Evolutionary conservation across 164 flowering plant genomes (phyloP).

Genomic region (Chloranthus sessilifolius): DNA sequence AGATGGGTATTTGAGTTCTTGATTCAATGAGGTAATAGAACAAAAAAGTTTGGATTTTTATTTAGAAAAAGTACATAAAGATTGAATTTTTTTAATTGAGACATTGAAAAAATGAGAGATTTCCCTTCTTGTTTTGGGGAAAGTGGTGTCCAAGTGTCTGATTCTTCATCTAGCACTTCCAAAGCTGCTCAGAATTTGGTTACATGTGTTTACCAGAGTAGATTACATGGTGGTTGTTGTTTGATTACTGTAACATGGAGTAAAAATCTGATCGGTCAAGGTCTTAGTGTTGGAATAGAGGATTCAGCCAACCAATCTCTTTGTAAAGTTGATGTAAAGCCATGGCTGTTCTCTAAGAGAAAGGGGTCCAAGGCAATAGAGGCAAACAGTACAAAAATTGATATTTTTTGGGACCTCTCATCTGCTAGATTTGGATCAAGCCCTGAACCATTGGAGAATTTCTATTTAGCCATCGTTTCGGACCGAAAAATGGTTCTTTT

Average conservation of each 20-base stretch:
- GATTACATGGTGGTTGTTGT: conserved; percentile 32
- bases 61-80: not conserved
- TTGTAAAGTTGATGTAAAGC: conserved; percentile 60
- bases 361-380: conserved; percentile 70
- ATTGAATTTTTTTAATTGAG: not conserved
- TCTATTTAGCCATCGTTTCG: conserved; percentile 49
- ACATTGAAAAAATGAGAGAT: conserved; percentile 59
- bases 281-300: conserved; percentile 47
- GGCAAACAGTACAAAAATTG: conserved; percentile 44
- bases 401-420: conserved; percentile 69
- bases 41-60: conserved; percentile 2
- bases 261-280: conserved; percentile 58
- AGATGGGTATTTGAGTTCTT: too few relatives aligned
- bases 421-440: conserved; percentile 71
- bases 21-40: too few relatives aligned
- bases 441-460: conserved; percentile 70
- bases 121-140: conserved; percentile 84
- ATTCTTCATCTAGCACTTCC: conserved; percentile 47
- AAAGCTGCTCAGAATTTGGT: conserved; percentile 52
- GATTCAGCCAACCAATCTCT: conserved; percentile 43
- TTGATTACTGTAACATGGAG: conserved; percentile 53
- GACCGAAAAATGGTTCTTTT: conserved; percentile 54
- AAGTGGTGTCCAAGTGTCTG: conserved; percentile 77
- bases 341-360: conserved; percentile 62
- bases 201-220: conserved; percentile 45